Evolutionary conservation across 352 stramenopile species (phyloP).

Genomic region (Phytophthora megakarya): DNA sequence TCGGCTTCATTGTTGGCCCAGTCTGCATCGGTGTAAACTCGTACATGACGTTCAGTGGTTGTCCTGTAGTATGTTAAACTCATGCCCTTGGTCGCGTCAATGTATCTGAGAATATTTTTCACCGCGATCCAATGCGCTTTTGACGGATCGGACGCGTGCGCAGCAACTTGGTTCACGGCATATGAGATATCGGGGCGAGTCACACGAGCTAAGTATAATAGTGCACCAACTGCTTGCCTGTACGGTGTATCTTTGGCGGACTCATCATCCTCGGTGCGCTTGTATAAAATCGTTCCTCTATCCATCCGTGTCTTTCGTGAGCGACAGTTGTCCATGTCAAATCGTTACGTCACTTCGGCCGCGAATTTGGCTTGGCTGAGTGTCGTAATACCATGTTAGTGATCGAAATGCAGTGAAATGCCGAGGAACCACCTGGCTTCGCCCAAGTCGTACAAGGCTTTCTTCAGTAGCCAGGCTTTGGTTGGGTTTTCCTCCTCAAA

Average conservation of each 20-base stretch:
- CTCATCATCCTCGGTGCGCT: background rate
- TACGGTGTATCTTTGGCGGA: background rate
- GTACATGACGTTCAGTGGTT: background rate
- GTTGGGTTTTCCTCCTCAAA: conserved; percentile 12
- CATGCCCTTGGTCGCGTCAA: background rate
- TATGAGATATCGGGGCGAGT: conserved; percentile 9
- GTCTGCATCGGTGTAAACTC: conserved; percentile 13
- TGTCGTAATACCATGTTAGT: background rate
- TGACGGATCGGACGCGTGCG: background rate
- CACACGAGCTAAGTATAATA: conserved; percentile 1
- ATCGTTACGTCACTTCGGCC: background rate
- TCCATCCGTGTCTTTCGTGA: background rate
- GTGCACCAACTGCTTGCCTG: conserved; percentile 10
- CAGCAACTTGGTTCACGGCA: conserved; percentile 19
- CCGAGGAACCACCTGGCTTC: conserved; percentile 14
- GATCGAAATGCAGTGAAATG: conserved; percentile 1
- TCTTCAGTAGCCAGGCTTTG: conserved; percentile 17
- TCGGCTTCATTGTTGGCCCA: conserved; percentile 17
- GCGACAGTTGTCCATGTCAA: background rate
- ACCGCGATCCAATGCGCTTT: conserved; percentile 2
- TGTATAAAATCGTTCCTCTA: background rate
- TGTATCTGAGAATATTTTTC: conserved; percentile 11
- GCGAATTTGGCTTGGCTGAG: conserved; percentile 6
- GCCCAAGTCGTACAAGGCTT: conserved; percentile 13
- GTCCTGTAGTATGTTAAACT: background rate